Evolutionary conservation across 257 asterid genomes (phyloP).

Genomic region (Salvia miltiorrhiza): DNA sequence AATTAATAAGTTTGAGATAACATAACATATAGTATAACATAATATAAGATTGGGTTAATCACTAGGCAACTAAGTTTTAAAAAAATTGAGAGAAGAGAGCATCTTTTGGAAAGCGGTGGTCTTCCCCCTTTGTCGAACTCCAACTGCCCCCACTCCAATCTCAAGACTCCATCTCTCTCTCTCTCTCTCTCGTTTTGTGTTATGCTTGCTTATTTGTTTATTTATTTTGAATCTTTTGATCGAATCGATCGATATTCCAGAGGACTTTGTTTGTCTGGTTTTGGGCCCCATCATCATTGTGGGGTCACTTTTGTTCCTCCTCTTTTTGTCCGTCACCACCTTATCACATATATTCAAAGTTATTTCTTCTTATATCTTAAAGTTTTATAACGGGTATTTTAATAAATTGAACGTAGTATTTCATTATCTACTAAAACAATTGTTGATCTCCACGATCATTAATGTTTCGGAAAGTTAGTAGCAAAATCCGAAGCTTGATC

Average conservation of each 20-base stretch:
- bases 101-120: conserved; percentile 82
- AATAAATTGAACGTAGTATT: background rate
- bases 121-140: conserved; percentile 63
- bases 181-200: conserved; percentile 15
- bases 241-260: conserved; percentile 55
- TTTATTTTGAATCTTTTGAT: conserved; percentile 51
- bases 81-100: conserved; percentile 41
- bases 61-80: conserved; percentile 5
- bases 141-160: conserved; percentile 48
- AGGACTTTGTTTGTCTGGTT: conserved; percentile 32
- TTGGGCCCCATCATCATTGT: conserved; percentile 29
- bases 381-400: background rate
- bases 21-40: background rate
- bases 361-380: background rate
- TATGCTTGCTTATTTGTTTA: background rate
- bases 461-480: background rate
- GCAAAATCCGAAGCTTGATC: background rate
- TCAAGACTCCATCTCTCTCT: conserved; percentile 57
- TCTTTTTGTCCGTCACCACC: conserved; percentile 26
- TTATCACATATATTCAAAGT: background rate
- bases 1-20: background rate
- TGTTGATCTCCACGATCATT: background rate
- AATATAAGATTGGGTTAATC: conserved; percentile 23
- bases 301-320: conserved; percentile 29
- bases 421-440: background rate